phyloP scores from a whole-genome alignment of 306 rosid species.

The Ormosia emarginata region DNA sequence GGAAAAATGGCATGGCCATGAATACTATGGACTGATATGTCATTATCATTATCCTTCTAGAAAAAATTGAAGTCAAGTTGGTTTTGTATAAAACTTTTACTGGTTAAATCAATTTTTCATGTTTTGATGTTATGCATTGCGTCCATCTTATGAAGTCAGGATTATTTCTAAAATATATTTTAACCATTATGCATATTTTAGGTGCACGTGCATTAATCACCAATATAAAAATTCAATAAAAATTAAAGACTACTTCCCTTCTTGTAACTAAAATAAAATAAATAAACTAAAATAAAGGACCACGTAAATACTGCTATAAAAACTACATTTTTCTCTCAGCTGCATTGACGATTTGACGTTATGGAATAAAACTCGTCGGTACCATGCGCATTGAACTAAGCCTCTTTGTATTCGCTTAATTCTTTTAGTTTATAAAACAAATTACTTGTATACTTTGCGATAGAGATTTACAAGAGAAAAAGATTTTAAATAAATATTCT shows the following conservation, averaged over 20 bases:
- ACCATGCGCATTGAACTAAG: not conserved
- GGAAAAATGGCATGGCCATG: not conserved
- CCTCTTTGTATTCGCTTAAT: no score
- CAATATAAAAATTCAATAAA: no score
- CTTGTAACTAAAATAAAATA: no score
- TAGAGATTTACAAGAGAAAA: not conserved
- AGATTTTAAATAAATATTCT: not conserved
- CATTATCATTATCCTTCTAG: no score
- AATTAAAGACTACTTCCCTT: no score
- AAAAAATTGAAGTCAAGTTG: no score
- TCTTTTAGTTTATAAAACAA: not conserved
- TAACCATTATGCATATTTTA: no score
- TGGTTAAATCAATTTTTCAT: not conserved
- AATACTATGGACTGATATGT: not conserved
- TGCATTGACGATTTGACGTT: not conserved
- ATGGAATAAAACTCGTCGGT: not conserved
- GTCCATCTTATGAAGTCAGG: not conserved
- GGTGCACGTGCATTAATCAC: no score
- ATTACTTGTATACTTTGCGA: not conserved
- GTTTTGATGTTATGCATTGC: not conserved
- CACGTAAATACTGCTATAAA: no score
- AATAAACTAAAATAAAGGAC: no score
- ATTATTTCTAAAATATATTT: not conserved
- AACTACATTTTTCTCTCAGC: not conserved
- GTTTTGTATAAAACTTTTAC: not conserved